Evolutionary conservation across 371 early-diverging fungal species (phyloP), one percentile per base, ranked within the genome.

Genomic region (Chytridium lagenaria): DNA sequence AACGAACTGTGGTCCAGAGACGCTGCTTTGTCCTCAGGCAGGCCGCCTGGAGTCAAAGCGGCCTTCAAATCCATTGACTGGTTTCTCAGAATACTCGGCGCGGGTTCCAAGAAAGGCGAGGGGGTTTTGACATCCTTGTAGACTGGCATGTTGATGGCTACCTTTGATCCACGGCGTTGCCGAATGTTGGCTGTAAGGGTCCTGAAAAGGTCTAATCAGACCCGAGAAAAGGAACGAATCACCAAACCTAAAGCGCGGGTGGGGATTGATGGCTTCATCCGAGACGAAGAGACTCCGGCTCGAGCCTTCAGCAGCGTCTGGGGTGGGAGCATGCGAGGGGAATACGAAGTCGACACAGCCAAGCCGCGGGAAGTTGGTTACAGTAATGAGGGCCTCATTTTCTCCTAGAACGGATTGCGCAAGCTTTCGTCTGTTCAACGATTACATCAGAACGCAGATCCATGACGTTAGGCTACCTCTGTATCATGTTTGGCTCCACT

Each of bases 171-270:
- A 37, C 99, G 92, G 50, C 99, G 93, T 66, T 91, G 83, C 38
- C 97, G 91, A 73, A 98, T 98, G 79, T 98, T 98, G 23, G 91
- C 92, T 0, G 97, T 93, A 66, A 98, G 86, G 1, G 98, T 98
- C 64, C 94, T 93, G 64, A 50, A 64, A 52, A 50, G 44, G 16
- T 39, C 16, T 16, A 26, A 16, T 31, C 34, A 49, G 39, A 37
- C 50, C 36, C 52, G 55, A 70, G 59, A n/a, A n/a, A n/a, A 57
- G 30, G 61, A 50, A 30, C 34, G 31, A 50, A 36, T 12, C 16
- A 65, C 40, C 85, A 83, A 85, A 93, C 92, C 91, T 92, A 84
- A 98, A 98, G 37, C 99, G 88, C 1, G 95, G 95, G 78, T 98
- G 99, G 3, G 94, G 94, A 77, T 94, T 95, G 73, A 98, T 98